phyloP scores from a whole-genome alignment of 2,329 filamentous ascomycete genomes.

The Colletotrichum sp. region DNA sequence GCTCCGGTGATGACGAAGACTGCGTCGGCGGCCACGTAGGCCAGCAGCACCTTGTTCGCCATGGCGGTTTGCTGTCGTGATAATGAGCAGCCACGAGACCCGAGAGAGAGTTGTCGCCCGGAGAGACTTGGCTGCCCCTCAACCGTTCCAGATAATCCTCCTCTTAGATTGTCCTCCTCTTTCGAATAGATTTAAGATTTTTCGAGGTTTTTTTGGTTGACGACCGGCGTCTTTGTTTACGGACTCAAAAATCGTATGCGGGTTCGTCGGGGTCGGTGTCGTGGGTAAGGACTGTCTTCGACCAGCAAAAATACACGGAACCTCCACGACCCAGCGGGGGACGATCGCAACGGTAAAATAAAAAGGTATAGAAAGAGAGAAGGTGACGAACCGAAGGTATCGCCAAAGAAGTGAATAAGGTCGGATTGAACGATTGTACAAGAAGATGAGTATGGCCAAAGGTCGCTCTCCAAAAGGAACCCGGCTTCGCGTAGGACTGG shows the following conservation, averaged over 20 bases:
- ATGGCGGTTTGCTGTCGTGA: constrained; percentile 37
- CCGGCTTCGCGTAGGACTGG: neutral
- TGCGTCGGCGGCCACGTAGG: constrained; percentile 52
- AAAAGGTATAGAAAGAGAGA: constrained; percentile 5
- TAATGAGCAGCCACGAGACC: constrained; percentile 25
- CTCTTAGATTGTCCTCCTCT: neutral
- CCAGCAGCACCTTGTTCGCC: constrained; percentile 60
- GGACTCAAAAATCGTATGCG: neutral
- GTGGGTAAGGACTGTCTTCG: constrained; percentile 22
- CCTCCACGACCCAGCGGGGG: constrained; percentile 19
- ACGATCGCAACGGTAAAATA: neutral
- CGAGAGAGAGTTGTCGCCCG: constrained; percentile 18
- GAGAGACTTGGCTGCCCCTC: constrained; percentile 24
- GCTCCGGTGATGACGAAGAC: constrained; percentile 60
- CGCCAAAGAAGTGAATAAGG: constrained; percentile 13
- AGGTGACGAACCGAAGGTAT: constrained; percentile 8
- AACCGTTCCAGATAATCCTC: neutral
- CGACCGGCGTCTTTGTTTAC: constrained; percentile 40
- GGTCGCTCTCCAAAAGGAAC: neutral
- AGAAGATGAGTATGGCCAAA: constrained; percentile 13
- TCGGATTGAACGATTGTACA: constrained; percentile 13
- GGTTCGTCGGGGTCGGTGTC: neutral
- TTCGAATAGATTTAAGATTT: neutral
- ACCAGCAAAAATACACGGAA: constrained; percentile 19
- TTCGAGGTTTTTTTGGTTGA: constrained; percentile 24